A percentile compares a stretch with the other conserved stretches of the same genome.
These are phyloP conservation scores for Diatrype stigma DNA, from an alignment of 2,329 filamentous ascomycete species.

Conservation along the genomic window DNA sequence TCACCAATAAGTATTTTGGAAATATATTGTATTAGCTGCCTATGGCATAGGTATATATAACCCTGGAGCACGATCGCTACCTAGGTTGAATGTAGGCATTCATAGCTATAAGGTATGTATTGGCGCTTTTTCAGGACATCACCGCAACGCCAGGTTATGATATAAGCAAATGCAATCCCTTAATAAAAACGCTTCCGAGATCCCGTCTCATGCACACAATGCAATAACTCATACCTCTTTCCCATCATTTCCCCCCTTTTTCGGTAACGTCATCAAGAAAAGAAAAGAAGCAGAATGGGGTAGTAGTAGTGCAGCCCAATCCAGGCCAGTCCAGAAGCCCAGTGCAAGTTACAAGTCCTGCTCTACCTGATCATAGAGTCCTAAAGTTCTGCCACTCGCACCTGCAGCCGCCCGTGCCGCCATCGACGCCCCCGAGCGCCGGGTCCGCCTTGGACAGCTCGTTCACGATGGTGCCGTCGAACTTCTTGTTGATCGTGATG, in stretches of 20 bases:
- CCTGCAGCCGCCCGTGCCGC: slow-evolving; percentile 58
- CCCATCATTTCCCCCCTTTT: background rate
- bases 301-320: background rate
- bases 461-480: slow-evolving; percentile 52
- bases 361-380: background rate
- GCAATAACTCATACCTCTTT: background rate
- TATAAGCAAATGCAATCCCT: background rate
- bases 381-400: slow-evolving; percentile 58
- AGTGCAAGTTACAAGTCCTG: background rate
- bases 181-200: background rate
- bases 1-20: no score
- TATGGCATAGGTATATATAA: no score
- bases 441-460: slow-evolving; percentile 38
- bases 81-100: no score
- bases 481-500: slow-evolving; percentile 45
- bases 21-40: no score
- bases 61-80: no score
- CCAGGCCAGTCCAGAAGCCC: background rate
- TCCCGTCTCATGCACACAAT: background rate
- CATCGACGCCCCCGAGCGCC: slow-evolving; percentile 57
- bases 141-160: background rate
- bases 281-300: background rate
- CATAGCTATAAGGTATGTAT: background rate
- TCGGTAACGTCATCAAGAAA: no score
- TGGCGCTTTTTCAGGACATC: background rate